These are phyloP conservation scores for Jatropha curcas DNA, from an alignment of 345 rosid species.

Conservation along the genomic window DNA sequence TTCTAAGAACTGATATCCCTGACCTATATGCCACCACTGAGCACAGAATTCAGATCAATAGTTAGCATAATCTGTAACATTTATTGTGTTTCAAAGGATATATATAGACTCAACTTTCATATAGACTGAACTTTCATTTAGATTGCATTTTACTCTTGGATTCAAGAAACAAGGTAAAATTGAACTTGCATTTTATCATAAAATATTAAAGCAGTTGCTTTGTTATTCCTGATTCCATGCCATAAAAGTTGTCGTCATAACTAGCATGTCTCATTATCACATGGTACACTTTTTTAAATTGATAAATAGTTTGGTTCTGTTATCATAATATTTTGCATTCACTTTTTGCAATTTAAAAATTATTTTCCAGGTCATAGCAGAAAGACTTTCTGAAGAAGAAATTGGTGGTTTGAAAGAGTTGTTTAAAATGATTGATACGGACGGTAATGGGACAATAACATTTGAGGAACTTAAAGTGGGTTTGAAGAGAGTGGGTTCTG, in stretches of 20 bases:
- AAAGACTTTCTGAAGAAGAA: slow-evolving; percentile 96
- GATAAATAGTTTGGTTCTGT: not conserved
- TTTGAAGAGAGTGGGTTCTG: slow-evolving; percentile 78
- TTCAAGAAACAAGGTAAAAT: not conserved
- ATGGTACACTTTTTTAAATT: not conserved
- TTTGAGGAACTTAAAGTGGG: slow-evolving; percentile 90
- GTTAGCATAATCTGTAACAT: not conserved
- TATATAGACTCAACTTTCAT: not conserved
- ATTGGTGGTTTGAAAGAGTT: slow-evolving; percentile 93
- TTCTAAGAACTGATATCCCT: too few species aligned
- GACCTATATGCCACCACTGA: not conserved
- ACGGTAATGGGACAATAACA: slow-evolving; percentile 86
- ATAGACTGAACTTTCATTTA: too few species aligned
- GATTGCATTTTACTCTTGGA: not conserved
- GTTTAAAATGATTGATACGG: slow-evolving; percentile 94
- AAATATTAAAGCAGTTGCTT: not conserved
- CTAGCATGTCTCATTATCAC: not conserved
- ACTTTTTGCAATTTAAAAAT: slow-evolving; percentile 8
- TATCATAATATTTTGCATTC: not conserved
- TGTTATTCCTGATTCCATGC: not conserved
- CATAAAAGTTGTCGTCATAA: not conserved
- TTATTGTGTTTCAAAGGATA: not conserved
- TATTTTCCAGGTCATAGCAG: slow-evolving; percentile 81
- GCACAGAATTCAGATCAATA: not conserved
- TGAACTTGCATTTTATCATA: slow-evolving; percentile 1